Evolutionary conservation across 352 stramenopile genomes (phyloP).

Genomic region (Globisporangium solare): DNA sequence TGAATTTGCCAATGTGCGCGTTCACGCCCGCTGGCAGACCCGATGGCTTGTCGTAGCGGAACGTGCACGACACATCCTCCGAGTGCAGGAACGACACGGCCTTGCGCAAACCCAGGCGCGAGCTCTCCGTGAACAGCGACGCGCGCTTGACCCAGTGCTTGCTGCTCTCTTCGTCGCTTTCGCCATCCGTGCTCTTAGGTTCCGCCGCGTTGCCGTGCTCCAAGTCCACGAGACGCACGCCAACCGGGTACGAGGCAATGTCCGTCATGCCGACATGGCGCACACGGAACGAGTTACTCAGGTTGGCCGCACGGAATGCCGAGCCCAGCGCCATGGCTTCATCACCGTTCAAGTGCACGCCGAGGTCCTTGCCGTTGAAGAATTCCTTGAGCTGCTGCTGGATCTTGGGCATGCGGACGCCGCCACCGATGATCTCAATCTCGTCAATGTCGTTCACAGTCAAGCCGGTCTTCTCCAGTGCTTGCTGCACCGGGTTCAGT

Average conservation of each 20-base stretch:
- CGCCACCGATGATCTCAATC: conserved; percentile 96
- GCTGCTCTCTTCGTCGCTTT: conserved; percentile 45
- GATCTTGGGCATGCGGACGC: conserved; percentile 94
- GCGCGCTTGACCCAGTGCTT: conserved; percentile 91
- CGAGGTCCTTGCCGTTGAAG: conserved; percentile 83
- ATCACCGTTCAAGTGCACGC: conserved; percentile 97
- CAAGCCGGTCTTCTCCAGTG: conserved; percentile 86
- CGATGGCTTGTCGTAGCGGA: conserved; percentile 90
- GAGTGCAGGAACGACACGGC: conserved; percentile 94
- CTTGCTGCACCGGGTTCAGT: conserved; percentile 80
- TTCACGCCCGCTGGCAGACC: conserved; percentile 62
- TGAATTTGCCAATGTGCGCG: conserved; percentile 88
- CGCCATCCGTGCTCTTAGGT: conserved; percentile 28
- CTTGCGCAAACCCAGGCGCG: conserved; percentile 89
- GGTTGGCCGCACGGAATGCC: conserved; percentile 95
- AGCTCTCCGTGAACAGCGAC: conserved; percentile 86
- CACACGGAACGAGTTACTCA: conserved; percentile 95
- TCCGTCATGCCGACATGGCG: conserved; percentile 94
- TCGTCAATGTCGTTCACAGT: conserved; percentile 90
- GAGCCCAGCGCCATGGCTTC: conserved; percentile 96
- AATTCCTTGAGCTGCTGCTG: conserved; percentile 85
- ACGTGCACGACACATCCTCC: conserved; percentile 86
- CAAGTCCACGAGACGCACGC: conserved; percentile 81
- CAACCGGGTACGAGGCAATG: conserved; percentile 87
- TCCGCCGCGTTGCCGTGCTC: conserved; percentile 28